Evolutionary conservation across 208 protist genomes (phyloP).

Genomic region (Acanthamoeba lenticulata): DNA sequence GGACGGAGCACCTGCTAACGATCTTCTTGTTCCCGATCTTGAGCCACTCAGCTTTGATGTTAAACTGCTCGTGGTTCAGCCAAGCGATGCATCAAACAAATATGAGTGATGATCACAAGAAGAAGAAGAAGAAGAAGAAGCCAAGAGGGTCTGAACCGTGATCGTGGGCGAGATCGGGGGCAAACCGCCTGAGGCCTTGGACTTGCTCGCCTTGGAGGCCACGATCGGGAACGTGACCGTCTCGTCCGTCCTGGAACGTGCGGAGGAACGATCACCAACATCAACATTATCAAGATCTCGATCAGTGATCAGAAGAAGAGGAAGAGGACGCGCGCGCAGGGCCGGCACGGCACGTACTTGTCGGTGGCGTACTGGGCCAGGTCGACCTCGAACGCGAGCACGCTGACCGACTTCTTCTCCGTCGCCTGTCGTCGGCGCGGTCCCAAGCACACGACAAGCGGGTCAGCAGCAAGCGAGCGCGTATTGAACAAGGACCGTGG

Average conservation of each 20-base stretch:
- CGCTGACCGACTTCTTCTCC: not conserved
- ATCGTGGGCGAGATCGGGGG: not conserved
- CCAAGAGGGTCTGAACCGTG: not conserved
- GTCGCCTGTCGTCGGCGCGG: not conserved
- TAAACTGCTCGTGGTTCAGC: not conserved
- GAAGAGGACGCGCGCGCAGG: not conserved
- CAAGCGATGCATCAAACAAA: not conserved
- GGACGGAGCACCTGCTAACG: not conserved
- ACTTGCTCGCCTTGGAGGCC: not conserved
- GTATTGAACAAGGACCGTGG: too few relatives aligned
- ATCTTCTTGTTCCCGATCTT: constrained; percentile 63
- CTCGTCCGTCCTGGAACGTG: not conserved
- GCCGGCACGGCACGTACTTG: not conserved
- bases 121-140: not conserved
- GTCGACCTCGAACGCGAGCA: constrained; percentile 38
- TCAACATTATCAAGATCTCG: not conserved
- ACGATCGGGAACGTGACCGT: constrained; percentile 21
- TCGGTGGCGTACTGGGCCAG: constrained; percentile 49
- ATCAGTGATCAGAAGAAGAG: not conserved
- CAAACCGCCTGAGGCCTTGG: not conserved
- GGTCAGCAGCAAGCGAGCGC: too few relatives aligned
- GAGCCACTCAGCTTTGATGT: constrained; percentile 64
- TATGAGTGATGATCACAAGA: not conserved
- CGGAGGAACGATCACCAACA: not conserved
- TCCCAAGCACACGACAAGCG: too few relatives aligned